Conservation (phyloP, 768 basidiomycete species). For the Neoboletus magnificus region DNA sequence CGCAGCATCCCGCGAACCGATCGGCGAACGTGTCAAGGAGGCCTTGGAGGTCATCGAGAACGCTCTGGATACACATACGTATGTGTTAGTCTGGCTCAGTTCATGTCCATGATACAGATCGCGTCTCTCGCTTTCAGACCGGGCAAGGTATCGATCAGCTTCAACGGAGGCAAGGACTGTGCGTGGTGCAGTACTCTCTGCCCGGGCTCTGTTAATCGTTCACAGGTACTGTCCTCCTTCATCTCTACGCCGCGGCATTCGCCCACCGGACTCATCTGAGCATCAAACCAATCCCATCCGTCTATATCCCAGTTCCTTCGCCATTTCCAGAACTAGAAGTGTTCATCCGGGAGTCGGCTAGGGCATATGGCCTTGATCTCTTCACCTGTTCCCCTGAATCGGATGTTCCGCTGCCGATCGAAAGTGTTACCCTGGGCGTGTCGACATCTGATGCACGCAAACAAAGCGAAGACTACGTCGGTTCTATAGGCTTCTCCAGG, state of each 20-base stretch:
- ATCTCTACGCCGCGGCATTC: constrained; percentile 77
- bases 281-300: constrained; percentile 51
- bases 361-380: constrained; percentile 72
- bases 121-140: constrained; percentile 40
- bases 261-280: constrained; percentile 39
- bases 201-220: neutral
- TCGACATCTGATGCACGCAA: constrained; percentile 17
- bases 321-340: constrained; percentile 81
- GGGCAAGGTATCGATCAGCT: constrained; percentile 79
- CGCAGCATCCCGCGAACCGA: constrained; percentile 50
- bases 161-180: constrained; percentile 99
- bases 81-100: constrained; percentile 32
- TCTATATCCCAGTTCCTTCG: constrained; percentile 89
- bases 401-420: constrained; percentile 45
- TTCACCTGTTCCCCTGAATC: constrained; percentile 37
- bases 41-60: constrained; percentile 80
- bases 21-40: constrained; percentile 64
- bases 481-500: constrained; percentile 22
- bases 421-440: constrained; percentile 42
- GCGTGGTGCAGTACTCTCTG: constrained; percentile 26
- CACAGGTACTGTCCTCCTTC: constrained; percentile 90
- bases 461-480: constrained; percentile 2
- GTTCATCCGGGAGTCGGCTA: constrained; percentile 68
- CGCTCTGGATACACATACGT: constrained; percentile 79
- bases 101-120: constrained; percentile 7